These are phyloP conservation scores for Pseudisothecium myosuroides DNA, from an alignment of 225 moss, liverwort and hornwort species.

Conservation along the genomic window DNA sequence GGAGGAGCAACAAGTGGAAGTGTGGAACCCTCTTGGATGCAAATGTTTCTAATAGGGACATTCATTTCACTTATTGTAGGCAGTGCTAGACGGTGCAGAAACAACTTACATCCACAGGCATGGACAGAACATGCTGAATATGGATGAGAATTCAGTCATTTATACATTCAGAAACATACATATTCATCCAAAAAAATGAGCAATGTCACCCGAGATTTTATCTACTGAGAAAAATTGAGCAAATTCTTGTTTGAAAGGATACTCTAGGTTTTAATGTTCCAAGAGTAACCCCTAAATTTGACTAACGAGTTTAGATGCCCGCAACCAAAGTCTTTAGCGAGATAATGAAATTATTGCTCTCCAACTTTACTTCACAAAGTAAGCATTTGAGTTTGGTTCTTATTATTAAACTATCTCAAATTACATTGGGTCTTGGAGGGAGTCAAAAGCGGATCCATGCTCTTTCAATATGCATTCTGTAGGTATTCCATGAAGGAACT, in stretches of 20 bases:
- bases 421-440: not conserved
- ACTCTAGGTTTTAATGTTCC: not conserved
- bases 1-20: not conserved
- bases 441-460: not conserved
- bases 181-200: not conserved
- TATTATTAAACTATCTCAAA: not conserved
- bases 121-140: not conserved
- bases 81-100: not conserved
- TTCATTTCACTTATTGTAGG: too few species aligned
- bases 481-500: not conserved
- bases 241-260: fast-evolving
- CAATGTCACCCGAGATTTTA: not conserved
- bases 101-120: not conserved
- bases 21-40: too few species aligned
- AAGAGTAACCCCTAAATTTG: not conserved
- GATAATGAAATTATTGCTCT: not conserved
- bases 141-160: not conserved
- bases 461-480: not conserved
- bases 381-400: not conserved
- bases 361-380: not conserved
- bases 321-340: not conserved
- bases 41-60: not conserved
- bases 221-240: not conserved
- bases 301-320: fast-evolving
- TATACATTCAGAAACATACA: not conserved